Evolutionary conservation across 768 basidiomycete genomes (phyloP).

Genomic region (Astraeus odoratus): DNA sequence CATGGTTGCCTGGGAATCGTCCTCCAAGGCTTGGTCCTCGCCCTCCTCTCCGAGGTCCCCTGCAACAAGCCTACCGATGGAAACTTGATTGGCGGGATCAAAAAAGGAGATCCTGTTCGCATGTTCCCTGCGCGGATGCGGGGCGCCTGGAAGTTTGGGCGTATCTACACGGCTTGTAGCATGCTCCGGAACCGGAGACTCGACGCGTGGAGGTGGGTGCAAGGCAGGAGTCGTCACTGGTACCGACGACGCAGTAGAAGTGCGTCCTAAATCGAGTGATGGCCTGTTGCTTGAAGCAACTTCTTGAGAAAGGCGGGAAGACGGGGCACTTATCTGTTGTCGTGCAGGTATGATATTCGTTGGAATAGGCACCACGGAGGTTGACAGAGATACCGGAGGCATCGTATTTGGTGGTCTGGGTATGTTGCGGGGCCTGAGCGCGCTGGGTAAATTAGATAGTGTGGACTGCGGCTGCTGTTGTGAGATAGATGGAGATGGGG

Average conservation of each 20-base stretch:
- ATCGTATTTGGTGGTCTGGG: constrained; percentile 43
- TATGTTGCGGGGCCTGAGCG: constrained; percentile 29
- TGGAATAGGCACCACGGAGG: constrained; percentile 13
- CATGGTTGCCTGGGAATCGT: constrained; percentile 75
- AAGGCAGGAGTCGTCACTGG: constrained; percentile 6
- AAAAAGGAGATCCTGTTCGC: constrained; percentile 78
- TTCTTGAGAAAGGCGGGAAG: constrained; percentile 17
- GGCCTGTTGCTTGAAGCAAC: constrained; percentile 6
- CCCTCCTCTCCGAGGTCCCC: constrained; percentile 39
- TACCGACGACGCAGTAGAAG: constrained; percentile 14
- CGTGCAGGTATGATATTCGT: constrained; percentile 21
- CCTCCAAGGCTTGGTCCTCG: constrained; percentile 54
- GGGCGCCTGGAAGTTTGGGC: constrained; percentile 24
- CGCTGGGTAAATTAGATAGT: constrained; percentile 19
- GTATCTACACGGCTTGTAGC: constrained; percentile 22
- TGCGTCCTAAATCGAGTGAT: constrained; percentile 15
- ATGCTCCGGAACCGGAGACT: constrained; percentile 8
- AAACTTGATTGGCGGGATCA: constrained; percentile 70
- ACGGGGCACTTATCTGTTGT: constrained; percentile 16
- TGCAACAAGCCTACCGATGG: constrained; percentile 63
- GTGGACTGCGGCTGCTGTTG: constrained; percentile 14
- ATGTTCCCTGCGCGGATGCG: constrained; percentile 43
- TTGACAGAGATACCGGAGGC: constrained; percentile 25
- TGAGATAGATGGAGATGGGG: constrained; percentile 15
- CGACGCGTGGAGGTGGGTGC: constrained; percentile 14